These are phyloP conservation scores for Crepidotus variabilis DNA, from an alignment of 768 basidiomycete species.

Conservation along the genomic window DNA sequence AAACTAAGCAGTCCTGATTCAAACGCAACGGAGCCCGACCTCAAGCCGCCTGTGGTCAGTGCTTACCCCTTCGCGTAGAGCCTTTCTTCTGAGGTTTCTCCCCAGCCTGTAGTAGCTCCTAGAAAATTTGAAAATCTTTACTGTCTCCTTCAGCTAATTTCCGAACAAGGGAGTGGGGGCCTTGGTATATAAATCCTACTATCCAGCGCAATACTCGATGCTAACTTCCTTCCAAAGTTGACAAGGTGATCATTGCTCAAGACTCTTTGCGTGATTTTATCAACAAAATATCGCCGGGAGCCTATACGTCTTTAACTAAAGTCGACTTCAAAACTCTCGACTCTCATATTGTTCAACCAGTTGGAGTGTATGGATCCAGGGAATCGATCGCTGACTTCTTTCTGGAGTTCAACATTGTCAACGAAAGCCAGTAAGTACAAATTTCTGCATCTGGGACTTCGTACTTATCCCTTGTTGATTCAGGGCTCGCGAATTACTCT, in stretches of 20 bases:
- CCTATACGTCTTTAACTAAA: conserved; percentile 50
- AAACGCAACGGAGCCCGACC: too few species aligned
- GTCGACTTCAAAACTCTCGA: conserved; percentile 56
- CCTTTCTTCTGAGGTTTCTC: background rate
- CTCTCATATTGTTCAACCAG: conserved; percentile 37
- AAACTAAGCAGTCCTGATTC: too few species aligned
- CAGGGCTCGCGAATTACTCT: background rate
- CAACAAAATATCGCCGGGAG: conserved; percentile 43
- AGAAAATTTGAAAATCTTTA: background rate
- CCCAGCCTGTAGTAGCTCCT: background rate
- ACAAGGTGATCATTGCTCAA: conserved; percentile 61
- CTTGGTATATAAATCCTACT: conserved; percentile 41
- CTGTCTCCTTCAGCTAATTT: conserved; percentile 15
- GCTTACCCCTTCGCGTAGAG: too few species aligned
- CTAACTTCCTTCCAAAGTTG: conserved; percentile 32
- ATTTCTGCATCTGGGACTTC: background rate
- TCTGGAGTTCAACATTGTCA: conserved; percentile 27
- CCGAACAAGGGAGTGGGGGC: conserved; percentile 21
- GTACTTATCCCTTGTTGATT: background rate
- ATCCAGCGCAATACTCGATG: background rate
- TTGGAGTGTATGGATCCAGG: conserved; percentile 58
- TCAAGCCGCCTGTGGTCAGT: too few species aligned
- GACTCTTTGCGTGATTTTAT: conserved; percentile 44
- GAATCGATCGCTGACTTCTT: conserved; percentile 46
- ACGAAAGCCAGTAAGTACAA: conserved; percentile 25